Evolutionary conservation across 495 filamentous ascomycete genomes (phyloP), one percentile per base, ranked within the genome.

Genomic region (Chaetomium tenue): DNA sequence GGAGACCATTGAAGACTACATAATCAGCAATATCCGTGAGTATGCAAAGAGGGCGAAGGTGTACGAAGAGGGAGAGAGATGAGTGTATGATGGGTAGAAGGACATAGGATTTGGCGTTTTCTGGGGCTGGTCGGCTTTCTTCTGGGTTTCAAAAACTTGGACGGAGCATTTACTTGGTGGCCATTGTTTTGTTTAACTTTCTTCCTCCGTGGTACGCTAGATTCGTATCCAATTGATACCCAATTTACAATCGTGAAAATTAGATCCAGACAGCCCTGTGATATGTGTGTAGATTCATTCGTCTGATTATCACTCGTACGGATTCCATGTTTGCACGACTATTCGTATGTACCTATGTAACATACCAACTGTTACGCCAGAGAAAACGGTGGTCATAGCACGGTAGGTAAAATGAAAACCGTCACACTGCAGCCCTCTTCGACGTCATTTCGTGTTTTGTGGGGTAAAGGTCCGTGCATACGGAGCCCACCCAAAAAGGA

Each of bases 21-120:
- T 93, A 42, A 79, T 89, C 60, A 93, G 89, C 40, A 87, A 89
- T 39, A 98, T 98, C 61, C 74, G 71, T 40, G 84, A 92, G 71
- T 95, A 95, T 74, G 87, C 90, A 12, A 86, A 89, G 28, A 90
- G 84, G 68, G 91, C 95, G 46, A 83, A 89, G 76, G 85, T 97
- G 23, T 79, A 79, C 46, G 80, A 82, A 42, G 80, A 82, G 58
- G 67, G 68, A 0, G 28, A 54, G 5, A 28, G 33, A 37, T 37
- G 52, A 30, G 37, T 26, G 55, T n/a, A 30, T 40, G 53, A n/a
- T 22, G 33, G 5, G 30, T 18, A 3, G 30, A 5, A 37, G 52
- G 52, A 54, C 15, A 37, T 56, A 22, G 13, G n/a, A 26, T n/a
- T 15, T 30, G 33, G 15, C 23, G 30, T 39, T 40, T 37, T 15